Conservation (phyloP, 805 yeast species). For the Zygoascus tannicola region DNA sequence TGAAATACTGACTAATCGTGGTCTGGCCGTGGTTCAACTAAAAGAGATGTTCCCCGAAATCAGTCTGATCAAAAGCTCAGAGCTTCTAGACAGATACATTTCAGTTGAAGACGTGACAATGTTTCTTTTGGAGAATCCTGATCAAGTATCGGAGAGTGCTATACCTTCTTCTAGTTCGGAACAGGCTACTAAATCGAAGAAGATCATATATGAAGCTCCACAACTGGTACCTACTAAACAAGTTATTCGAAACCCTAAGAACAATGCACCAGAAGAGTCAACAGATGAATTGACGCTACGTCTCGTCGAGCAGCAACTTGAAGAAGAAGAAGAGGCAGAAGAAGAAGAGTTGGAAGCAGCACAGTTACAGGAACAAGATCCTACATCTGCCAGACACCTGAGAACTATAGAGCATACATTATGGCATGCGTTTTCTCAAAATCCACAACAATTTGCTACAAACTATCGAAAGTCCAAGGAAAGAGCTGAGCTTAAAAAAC, state of each 20-base stretch:
- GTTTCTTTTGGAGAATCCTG: slow-evolving; percentile 55
- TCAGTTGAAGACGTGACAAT: slow-evolving; percentile 52
- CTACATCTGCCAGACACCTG: slow-evolving; percentile 25
- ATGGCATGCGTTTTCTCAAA: slow-evolving; percentile 46
- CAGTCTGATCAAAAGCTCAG: slow-evolving; percentile 37
- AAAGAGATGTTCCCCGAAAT: slow-evolving; percentile 63
- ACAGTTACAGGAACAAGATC: slow-evolving; percentile 13
- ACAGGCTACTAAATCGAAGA: not conserved
- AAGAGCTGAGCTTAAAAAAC: slow-evolving; percentile 43
- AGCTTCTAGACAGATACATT: slow-evolving; percentile 39
- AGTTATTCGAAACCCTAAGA: slow-evolving; percentile 24
- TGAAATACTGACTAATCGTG: slow-evolving; percentile 3
- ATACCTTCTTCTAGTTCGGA: slow-evolving; percentile 18
- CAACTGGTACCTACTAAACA: slow-evolving; percentile 1
- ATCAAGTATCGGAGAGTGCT: slow-evolving; percentile 29
- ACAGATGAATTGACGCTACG: slow-evolving; percentile 24
- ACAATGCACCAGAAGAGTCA: slow-evolving; percentile 16
- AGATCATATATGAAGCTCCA: not conserved
- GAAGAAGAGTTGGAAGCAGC: slow-evolving; percentile 29
- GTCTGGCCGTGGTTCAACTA: slow-evolving; percentile 2
- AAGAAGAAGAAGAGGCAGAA: slow-evolving; percentile 73
- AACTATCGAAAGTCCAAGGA: slow-evolving; percentile 40
- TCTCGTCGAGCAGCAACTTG: slow-evolving; percentile 62
- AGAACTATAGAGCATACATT: slow-evolving; percentile 45
- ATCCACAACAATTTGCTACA: slow-evolving; percentile 41